Conservation (phyloP, 768 basidiomycete species). For the Boletus coccyginus region DNA sequence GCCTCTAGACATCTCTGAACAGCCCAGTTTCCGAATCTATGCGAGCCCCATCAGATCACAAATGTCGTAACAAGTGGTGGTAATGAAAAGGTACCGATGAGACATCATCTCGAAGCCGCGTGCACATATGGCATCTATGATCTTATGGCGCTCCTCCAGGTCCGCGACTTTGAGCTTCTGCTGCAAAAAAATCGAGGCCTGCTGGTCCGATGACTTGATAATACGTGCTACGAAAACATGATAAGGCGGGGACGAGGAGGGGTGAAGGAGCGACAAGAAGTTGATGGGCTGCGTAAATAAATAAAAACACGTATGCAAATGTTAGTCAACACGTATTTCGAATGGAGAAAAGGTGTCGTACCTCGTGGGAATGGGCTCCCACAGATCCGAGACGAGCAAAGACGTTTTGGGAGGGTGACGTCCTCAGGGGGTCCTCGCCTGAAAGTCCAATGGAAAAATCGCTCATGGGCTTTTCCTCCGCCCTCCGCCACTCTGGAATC, state of each 20-base stretch:
- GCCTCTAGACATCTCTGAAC: slow-evolving; percentile 86
- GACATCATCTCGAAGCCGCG: slow-evolving; percentile 93
- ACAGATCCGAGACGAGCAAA: slow-evolving; percentile 28
- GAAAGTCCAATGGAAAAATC: slow-evolving; percentile 25
- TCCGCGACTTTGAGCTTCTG: slow-evolving; percentile 90
- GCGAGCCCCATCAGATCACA: slow-evolving; percentile 8
- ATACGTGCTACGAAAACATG: slow-evolving; percentile 79
- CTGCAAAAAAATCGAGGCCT: slow-evolving; percentile 86
- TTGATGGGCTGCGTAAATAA: slow-evolving; percentile 68
- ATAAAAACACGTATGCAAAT: slow-evolving; percentile 10
- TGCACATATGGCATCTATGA: slow-evolving; percentile 82
- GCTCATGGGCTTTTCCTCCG: slow-evolving; percentile 28
- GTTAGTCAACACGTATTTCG: slow-evolving; percentile 10
- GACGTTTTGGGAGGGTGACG: slow-evolving; percentile 25
- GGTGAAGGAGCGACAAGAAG: slow-evolving; percentile 81
- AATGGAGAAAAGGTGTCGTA: slow-evolving; percentile 26
- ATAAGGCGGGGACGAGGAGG: slow-evolving; percentile 82
- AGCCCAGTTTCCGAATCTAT: slow-evolving; percentile 90
- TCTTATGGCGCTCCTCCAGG: slow-evolving; percentile 70
- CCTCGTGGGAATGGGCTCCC: slow-evolving; percentile 48
- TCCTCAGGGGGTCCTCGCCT: slow-evolving; percentile 30
- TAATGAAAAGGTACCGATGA: slow-evolving; percentile 50
- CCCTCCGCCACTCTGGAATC: slow-evolving; percentile 43
- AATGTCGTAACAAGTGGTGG: not conserved
- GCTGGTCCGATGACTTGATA: slow-evolving; percentile 87